Conservation (phyloP, 192 early-diverging fungal genomes). For the Rhizophagus sp. region DNA sequence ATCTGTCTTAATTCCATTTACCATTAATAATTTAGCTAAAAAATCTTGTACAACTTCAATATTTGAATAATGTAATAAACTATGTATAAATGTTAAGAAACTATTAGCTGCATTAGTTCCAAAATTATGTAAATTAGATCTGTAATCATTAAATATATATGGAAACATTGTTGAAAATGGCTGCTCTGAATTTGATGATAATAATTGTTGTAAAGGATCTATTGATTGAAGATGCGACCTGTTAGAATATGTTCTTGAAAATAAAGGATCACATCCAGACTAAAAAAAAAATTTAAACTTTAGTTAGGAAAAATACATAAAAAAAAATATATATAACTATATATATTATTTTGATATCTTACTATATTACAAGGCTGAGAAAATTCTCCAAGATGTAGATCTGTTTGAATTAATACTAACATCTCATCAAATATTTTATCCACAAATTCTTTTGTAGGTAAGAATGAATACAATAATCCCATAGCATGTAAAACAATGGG, state of each 20-base stretch:
- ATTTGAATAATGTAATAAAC: conserved; percentile 73
- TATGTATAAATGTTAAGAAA: conserved; percentile 72
- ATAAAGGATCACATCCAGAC: background rate
- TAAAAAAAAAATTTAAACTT: conserved; percentile 27
- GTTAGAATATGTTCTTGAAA: conserved; percentile 18
- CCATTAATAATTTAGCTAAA: conserved; percentile 1
- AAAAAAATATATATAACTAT: too few species aligned
- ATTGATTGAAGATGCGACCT: conserved; percentile 24
- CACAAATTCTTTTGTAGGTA: conserved; percentile 48
- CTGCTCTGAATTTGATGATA: conserved; percentile 7
- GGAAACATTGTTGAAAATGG: conserved; percentile 47
- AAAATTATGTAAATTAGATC: conserved; percentile 64
- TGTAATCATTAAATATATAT: conserved; percentile 57
- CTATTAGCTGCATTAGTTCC: conserved; percentile 70
- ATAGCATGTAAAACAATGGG: conserved; percentile 45
- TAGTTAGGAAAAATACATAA: background rate
- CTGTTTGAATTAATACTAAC: conserved; percentile 36
- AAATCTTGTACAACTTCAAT: conserved; percentile 53
- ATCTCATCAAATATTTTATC: conserved; percentile 52
- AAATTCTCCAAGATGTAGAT: conserved; percentile 40
- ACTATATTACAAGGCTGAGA: conserved; percentile 49
- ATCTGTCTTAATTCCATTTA: conserved; percentile 55
- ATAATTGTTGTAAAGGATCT: background rate
- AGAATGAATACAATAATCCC: conserved; percentile 39
- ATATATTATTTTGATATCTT: conserved; percentile 18